Base-by-base conservation (phyloP, 164 flowering plant species). In the Dillenia turbinata region DNA sequence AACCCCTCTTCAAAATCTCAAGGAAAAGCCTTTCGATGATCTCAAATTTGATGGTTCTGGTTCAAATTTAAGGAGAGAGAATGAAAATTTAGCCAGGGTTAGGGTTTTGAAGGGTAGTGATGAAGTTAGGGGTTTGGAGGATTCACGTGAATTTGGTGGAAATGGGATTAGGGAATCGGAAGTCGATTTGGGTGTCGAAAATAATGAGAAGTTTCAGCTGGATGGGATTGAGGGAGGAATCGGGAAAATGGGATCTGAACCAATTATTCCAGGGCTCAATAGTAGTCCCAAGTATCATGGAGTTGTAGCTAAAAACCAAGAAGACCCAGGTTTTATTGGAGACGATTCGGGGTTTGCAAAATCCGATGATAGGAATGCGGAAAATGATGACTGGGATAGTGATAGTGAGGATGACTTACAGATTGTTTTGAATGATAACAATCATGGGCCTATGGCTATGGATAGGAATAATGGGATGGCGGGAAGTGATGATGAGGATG, bases 331-430 rank as follows among this genome's bases (percentile, higher is more conserved):
- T 33, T 33, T 33, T 33, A 50, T 51, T 22, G 52, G 40, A 47
- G 66, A 40, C n/a, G 43, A 51, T 12, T 65, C 44, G 10, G 62
- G 19, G 13, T 59, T 19, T 8, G 62, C 44, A 43, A 63, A 59
- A 49, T 49, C 40, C 47, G 70, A 59, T 15, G 73, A 71, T 49
- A 59, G 26, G 0, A 65, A n/a, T 13, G 62, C 62, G 40, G 78
- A 54, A 15, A 86, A 73, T 12, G 93, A 86, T 33, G 95, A 86
- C 64, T 87, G 93, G 89, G 96, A 88, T 52, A 89, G 96, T 76
- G 95, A 92, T 45, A 95, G 99, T 69, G 98, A 95, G 49, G 99
- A 90, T 63, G 99, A 90, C 78, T 73, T 95, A 76, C 92, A 88
- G 80, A 95, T 95, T 66, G 96, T 95, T 16, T 77, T 95, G 71